Evolutionary conservation across 2,329 filamentous ascomycete genomes (phyloP).

Genomic region (Colletotrichum viniferum): DNA sequence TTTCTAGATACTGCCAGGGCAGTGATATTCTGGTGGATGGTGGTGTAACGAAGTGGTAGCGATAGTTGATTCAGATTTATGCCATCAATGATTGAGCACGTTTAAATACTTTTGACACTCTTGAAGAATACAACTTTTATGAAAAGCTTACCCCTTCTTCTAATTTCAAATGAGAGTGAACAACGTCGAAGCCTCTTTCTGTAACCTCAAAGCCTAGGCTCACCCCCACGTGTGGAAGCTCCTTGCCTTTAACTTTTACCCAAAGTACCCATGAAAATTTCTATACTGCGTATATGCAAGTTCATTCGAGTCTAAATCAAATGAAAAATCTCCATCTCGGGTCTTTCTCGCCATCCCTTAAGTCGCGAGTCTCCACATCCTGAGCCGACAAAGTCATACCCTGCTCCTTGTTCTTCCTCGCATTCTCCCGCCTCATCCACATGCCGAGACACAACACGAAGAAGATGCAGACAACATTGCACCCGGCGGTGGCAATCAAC

Average conservation of each 20-base stretch:
- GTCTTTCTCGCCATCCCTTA: conserved; percentile 40
- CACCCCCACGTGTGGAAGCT: not conserved
- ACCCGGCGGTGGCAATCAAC: conserved; percentile 41
- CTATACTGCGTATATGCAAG: not conserved
- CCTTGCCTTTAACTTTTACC: rapidly evolving
- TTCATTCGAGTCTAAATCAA: not conserved
- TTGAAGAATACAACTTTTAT: rapidly evolving
- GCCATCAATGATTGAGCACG: not conserved
- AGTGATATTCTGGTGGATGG: conserved; percentile 51
- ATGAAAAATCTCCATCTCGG: conserved; percentile 40
- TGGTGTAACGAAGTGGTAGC: conserved; percentile 43
- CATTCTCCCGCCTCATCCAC: conserved; percentile 52
- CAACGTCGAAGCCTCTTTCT: rapidly evolving
- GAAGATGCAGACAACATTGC: conserved; percentile 45
- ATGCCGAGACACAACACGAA: conserved; percentile 40
- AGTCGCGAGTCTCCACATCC: conserved; percentile 42
- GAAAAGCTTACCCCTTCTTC: not conserved
- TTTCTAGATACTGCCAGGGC: conserved; percentile 39
- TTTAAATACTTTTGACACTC: not conserved
- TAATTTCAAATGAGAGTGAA: rapidly evolving
- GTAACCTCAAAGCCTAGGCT: rapidly evolving
- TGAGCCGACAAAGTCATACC: conserved; percentile 36
- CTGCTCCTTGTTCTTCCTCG: conserved; percentile 39
- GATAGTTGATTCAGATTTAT: not conserved
- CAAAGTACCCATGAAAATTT: not conserved